Evolutionary conservation across 257 asterid genomes (phyloP).

Genomic region (Nyctanthes arbortristis): DNA sequence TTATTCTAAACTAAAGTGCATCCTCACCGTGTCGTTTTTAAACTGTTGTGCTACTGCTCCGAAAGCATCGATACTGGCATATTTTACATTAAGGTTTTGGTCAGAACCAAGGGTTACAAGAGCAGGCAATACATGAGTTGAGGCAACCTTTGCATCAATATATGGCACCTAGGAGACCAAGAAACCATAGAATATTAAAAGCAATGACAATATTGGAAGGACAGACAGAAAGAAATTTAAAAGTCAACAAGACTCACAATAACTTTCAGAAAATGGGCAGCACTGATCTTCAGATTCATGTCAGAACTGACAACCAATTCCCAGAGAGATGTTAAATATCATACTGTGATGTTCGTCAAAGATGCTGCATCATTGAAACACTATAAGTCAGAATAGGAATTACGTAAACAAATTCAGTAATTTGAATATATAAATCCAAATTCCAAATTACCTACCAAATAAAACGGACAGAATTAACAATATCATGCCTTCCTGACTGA

Average conservation of each 20-base stretch:
- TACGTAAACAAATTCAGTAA: constrained; percentile 9
- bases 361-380: constrained; percentile 58
- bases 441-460: constrained; percentile 74
- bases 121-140: constrained; percentile 92
- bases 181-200: constrained; percentile 15
- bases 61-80: constrained; percentile 92
- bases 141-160: constrained; percentile 79
- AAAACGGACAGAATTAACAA: constrained; percentile 82
- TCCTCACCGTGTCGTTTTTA: constrained; percentile 71
- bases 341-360: constrained; percentile 74
- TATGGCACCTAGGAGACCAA: constrained; percentile 67
- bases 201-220: constrained; percentile 9
- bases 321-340: constrained; percentile 88
- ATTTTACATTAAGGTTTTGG: constrained; percentile 86
- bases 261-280: constrained; percentile 86
- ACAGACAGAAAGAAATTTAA: constrained; percentile 17
- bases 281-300: constrained; percentile 63
- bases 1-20: constrained; percentile 18
- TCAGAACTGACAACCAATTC: constrained; percentile 90
- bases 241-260: constrained; percentile 53
- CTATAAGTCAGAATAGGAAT: constrained; percentile 23
- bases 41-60: constrained; percentile 98
- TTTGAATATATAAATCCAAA: constrained; percentile 20
- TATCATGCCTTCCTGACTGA: constrained; percentile 65
- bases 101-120: constrained; percentile 98